Conservation (phyloP, 345 rosid genomes). For the Mallotus nudiflorus region DNA sequence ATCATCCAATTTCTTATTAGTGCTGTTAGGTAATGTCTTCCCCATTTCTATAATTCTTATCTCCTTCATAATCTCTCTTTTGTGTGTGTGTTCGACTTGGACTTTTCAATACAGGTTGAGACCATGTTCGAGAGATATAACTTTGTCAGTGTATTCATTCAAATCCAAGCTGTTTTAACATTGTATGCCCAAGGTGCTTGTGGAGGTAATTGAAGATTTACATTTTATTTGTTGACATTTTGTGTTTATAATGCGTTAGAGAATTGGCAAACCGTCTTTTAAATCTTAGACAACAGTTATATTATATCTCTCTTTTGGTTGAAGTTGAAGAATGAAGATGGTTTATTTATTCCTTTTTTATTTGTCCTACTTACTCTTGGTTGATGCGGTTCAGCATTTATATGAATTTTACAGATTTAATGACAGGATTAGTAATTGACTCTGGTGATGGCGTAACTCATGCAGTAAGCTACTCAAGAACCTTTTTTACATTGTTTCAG, state of each 20-base stretch:
- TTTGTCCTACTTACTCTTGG: conserved; percentile 9
- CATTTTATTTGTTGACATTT: conserved; percentile 23
- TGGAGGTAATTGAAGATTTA: conserved; percentile 63
- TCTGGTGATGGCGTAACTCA: conserved; percentile 99
- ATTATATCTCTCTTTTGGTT: neutral
- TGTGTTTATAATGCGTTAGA: neutral
- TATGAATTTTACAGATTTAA: conserved; percentile 59
- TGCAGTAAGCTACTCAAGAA: conserved; percentile 59
- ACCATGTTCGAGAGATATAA: conserved; percentile 98
- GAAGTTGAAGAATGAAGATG: too few relatives aligned
- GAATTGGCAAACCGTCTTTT: neutral
- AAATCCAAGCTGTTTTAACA: conserved; percentile 94
- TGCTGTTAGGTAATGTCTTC: neutral
- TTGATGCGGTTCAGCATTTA: conserved; percentile 22
- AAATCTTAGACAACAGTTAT: conserved; percentile 5
- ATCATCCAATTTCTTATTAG: conserved; percentile 12
- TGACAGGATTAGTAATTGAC: conserved; percentile 97
- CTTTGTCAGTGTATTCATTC: conserved; percentile 94
- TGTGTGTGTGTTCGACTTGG: conserved; percentile 8
- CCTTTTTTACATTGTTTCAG: neutral
- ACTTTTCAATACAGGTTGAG: conserved; percentile 61
- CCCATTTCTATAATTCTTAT: neutral
- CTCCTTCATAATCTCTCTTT: neutral
- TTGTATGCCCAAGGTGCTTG: conserved; percentile 98
- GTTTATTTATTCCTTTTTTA: neutral